Conservation (phyloP, 495 filamentous ascomycete genomes). For the Achaetomiella virescens region DNA sequence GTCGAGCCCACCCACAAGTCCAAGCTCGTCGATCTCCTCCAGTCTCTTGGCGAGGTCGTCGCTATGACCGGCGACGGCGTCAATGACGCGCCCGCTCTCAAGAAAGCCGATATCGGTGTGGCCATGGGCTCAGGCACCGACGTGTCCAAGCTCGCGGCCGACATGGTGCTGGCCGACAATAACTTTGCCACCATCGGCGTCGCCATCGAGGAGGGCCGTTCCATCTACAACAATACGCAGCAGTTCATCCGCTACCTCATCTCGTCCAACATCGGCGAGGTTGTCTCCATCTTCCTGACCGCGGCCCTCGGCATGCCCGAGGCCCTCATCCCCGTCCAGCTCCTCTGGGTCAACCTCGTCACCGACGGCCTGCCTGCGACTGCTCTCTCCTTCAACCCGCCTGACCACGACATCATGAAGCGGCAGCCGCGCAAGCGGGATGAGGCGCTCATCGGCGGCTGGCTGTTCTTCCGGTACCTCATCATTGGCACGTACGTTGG, state of each 20-base stretch:
- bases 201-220: conserved; percentile 93
- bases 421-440: conserved; percentile 85
- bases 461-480: conserved; percentile 97
- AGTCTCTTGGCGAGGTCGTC: conserved; percentile 88
- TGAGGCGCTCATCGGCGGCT: conserved; percentile 84
- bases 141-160: conserved; percentile 91
- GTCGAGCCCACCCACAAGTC: conserved; percentile 96
- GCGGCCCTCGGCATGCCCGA: conserved; percentile 97
- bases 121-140: conserved; percentile 99
- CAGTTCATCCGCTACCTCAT: conserved; percentile 99
- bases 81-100: conserved; percentile 96
- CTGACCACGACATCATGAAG: conserved; percentile 95
- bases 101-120: conserved; percentile 98
- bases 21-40: conserved; percentile 90
- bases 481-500: conserved; percentile 95
- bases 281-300: conserved; percentile 98
- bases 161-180: conserved; percentile 98
- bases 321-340: conserved; percentile 92
- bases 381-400: conserved; percentile 93
- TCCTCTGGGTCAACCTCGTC: conserved; percentile 98
- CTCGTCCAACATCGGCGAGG: conserved; percentile 98
- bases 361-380: conserved; percentile 97
- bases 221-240: conserved; percentile 99
- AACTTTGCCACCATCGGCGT: conserved; percentile 98
- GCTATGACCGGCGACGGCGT: conserved; percentile 99